Evolutionary conservation across 306 rosid genomes (phyloP).

Genomic region (Pterocarpus macrocarpus): DNA sequence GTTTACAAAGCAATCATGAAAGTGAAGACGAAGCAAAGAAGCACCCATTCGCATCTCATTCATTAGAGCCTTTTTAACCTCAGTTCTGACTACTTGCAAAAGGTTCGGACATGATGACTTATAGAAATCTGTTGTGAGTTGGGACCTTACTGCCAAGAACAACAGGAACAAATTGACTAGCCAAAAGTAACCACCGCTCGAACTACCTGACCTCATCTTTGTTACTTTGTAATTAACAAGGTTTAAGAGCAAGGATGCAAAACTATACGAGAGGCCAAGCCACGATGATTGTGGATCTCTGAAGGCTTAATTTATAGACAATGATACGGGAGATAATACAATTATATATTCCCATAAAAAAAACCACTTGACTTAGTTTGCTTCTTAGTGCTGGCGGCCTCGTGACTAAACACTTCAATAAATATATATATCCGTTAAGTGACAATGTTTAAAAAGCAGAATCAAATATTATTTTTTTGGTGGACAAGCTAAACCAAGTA

Average conservation of each 20-base stretch:
- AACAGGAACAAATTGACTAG: constrained; percentile 49
- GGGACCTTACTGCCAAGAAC: constrained; percentile 59
- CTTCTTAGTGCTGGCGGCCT: constrained; percentile 43
- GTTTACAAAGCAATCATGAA: constrained; percentile 94
- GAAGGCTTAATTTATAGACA: constrained; percentile 54
- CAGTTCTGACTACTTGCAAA: constrained; percentile 62
- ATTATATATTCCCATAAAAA: constrained; percentile 39
- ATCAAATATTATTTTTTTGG: no score
- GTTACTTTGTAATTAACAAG: constrained; percentile 19
- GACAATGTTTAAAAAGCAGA: no score
- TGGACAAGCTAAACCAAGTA: no score
- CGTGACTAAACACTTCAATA: constrained; percentile 19
- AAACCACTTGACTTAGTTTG: constrained; percentile 42
- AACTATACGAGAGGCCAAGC: constrained; percentile 31
- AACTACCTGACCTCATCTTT: constrained; percentile 49
- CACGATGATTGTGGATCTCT: constrained; percentile 28
- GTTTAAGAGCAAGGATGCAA: constrained; percentile 1
- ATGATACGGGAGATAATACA: constrained; percentile 16
- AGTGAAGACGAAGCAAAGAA: constrained; percentile 91
- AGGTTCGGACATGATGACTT: constrained; percentile 69
- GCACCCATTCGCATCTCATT: constrained; percentile 87
- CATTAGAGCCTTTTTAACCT: constrained; percentile 64
- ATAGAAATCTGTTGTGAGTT: constrained; percentile 75
- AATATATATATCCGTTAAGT: not conserved
- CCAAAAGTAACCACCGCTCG: constrained; percentile 39